Evolutionary conservation across 2,329 filamentous ascomycete genomes (phyloP).

Genomic region (Teratosphaeriaceae sp.): DNA sequence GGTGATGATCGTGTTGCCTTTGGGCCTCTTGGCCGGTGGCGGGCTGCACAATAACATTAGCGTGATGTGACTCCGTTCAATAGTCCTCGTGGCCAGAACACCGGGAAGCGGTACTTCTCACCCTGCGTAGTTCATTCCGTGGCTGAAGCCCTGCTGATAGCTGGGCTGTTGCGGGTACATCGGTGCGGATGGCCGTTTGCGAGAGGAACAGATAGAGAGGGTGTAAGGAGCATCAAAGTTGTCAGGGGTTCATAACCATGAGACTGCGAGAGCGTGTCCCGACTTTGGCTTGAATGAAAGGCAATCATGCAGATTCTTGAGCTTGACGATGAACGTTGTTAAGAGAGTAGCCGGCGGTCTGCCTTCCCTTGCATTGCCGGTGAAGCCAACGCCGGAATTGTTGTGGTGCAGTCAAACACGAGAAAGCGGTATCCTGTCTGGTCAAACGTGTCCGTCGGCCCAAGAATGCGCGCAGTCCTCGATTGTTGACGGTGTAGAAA

Average conservation of each 20-base stretch:
- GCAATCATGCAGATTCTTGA: not conserved
- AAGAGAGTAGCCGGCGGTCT: not conserved
- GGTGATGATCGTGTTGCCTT: conserved; percentile 43
- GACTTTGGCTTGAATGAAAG: not conserved
- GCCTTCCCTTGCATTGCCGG: not conserved
- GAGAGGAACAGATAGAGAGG: conserved; percentile 1
- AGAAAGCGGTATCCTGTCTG: not conserved
- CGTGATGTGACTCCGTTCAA: conserved; percentile 1
- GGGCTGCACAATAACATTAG: conserved; percentile 15
- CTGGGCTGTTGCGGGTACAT: not conserved
- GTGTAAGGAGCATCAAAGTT: not conserved
- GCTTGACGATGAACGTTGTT: not conserved
- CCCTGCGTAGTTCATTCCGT: not conserved
- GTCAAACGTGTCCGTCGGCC: too few relatives aligned
- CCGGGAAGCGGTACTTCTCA: too few relatives aligned
- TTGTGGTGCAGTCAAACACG: not conserved
- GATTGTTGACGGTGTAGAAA: too few relatives aligned
- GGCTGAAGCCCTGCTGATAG: conserved; percentile 3
- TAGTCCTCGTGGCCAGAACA: too few relatives aligned
- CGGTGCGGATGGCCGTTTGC: not conserved
- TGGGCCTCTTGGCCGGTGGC: conserved; percentile 35
- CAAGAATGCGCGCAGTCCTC: too few relatives aligned
- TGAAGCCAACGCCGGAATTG: not conserved
- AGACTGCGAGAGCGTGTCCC: conserved; percentile 1
- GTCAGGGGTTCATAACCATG: not conserved